phyloP scores from a whole-genome alignment of 2,329 filamentous ascomycete species.

The Stemphylium vesicarium region DNA sequence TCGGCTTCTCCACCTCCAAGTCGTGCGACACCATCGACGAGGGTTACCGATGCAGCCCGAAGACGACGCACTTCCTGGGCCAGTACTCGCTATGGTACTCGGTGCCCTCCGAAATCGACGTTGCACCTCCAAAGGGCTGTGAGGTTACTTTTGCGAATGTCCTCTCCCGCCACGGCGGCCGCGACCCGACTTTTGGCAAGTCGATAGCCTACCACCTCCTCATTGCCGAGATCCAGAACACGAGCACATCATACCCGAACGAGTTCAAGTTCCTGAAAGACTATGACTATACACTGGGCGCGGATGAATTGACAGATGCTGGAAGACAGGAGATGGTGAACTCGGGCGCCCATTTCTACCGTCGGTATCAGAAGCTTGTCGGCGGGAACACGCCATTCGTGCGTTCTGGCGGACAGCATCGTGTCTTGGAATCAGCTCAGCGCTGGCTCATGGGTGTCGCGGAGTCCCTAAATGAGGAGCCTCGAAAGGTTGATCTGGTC shows the following conservation, averaged over 20 bases:
- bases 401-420: constrained; percentile 70
- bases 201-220: constrained; percentile 67
- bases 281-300: constrained; percentile 74
- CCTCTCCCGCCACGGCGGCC: constrained; percentile 82
- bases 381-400: constrained; percentile 69
- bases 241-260: constrained; percentile 61
- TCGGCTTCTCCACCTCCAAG: constrained; percentile 21
- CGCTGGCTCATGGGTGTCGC: constrained; percentile 81
- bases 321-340: constrained; percentile 74
- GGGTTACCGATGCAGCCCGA: constrained; percentile 68
- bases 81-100: constrained; percentile 88
- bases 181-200: constrained; percentile 77
- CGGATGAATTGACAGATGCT: constrained; percentile 71
- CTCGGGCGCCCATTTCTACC: constrained; percentile 77
- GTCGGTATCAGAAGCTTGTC: constrained; percentile 71
- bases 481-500: constrained; percentile 58
- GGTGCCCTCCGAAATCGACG: constrained; percentile 69
- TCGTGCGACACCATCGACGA: constrained; percentile 61
- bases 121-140: constrained; percentile 70
- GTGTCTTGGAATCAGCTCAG: constrained; percentile 75
- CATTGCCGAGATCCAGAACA: constrained; percentile 69
- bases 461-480: constrained; percentile 55
- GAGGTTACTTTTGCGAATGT: constrained; percentile 79
- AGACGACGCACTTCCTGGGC: constrained; percentile 76
- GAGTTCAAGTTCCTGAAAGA: constrained; percentile 73